A percentile compares a stretch with the other conserved stretches of the same genome.
Conservation (phyloP, 2,329 filamentous ascomycete species). For the Furcasterigmium furcatum region DNA sequence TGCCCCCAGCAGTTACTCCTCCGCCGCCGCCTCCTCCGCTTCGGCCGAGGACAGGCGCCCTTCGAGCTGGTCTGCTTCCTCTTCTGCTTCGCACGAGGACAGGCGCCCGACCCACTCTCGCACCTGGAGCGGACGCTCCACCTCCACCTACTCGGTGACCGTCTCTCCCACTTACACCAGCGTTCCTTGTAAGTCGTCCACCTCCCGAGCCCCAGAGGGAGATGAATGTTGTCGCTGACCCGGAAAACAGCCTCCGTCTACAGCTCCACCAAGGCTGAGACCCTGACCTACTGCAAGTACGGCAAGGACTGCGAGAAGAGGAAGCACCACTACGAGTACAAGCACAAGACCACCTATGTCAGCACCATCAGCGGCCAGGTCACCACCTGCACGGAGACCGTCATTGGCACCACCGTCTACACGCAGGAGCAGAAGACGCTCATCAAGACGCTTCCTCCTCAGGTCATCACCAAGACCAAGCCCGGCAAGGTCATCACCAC, state of each 20-base stretch:
- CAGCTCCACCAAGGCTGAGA: not conserved
- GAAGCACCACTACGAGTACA: conserved; percentile 1
- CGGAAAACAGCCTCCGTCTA: not conserved
- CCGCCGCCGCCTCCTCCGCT: not conserved
- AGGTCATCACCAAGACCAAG: not conserved
- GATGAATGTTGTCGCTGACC: too few relatives aligned
- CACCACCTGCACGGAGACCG: not conserved
- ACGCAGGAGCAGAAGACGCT: not conserved
- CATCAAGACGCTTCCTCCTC: not conserved
- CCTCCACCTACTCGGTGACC: not conserved
- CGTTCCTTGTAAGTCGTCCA: too few relatives aligned
- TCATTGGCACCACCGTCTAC: not conserved
- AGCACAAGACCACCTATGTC: conserved; percentile 1
- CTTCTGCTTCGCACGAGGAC: too few relatives aligned
- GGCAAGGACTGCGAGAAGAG: conserved; percentile 1
- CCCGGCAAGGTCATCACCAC: not conserved
- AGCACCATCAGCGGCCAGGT: not conserved
- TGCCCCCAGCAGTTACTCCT: not conserved
- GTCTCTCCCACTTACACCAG: not conserved
- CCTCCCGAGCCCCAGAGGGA: too few relatives aligned
- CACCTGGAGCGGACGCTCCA: not conserved
- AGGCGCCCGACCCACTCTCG: not conserved
- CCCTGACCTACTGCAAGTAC: not conserved
- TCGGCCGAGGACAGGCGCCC: not conserved
- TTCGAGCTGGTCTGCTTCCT: not conserved